Base-by-base conservation (phyloP, 1,139 yeast species). In the Scheffersomyces stambukii region DNA sequence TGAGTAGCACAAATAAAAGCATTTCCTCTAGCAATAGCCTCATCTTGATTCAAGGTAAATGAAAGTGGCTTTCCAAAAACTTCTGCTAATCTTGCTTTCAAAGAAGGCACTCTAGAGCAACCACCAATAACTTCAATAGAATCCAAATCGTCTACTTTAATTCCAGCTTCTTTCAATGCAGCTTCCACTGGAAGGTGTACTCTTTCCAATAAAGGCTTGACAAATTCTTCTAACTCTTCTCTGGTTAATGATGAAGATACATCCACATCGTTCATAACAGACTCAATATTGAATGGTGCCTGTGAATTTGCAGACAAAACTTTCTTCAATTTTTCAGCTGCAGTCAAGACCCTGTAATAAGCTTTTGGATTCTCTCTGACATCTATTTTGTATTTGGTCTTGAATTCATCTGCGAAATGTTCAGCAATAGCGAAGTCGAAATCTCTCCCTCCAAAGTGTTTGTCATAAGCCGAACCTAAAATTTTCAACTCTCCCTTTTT, bases 1-100 rank as follows among this genome's bases (percentile, higher is more conserved):
- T 89, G 97, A 67, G 89, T 85, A 48, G 98, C 99, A 65, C 98
- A 91, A 54, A 93, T 85, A 67, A 91, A 93, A 32, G 99, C 96
- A 48, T 95, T 94, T 72, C 99, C 99, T 64, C 93, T 84, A 39
- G 98, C 97, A 60, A 89, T 82, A 41, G 98, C 96, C 75, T 91
- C 99, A 58, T 91, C 99, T 71, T 89, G 97, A 76, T 93, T 91
- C 66, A 93, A 78, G 48, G 97, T 93, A 71, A 85, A 84, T 25
- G 96, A 85, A 56, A 91, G 75, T 48, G 71, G 81, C 73, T 86
- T 86, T 56, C 85, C 88, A 57, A 91, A 86, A 42, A 84, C 71
- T 55, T 82, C 84, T 46, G 81, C 51, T 49, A 91, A 73, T 57
- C 76, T 81, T 47, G 79, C 75, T 76, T 91, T 91, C 59, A 91